Conservation (phyloP, 768 basidiomycete species). For the Suillus sp. region DNA sequence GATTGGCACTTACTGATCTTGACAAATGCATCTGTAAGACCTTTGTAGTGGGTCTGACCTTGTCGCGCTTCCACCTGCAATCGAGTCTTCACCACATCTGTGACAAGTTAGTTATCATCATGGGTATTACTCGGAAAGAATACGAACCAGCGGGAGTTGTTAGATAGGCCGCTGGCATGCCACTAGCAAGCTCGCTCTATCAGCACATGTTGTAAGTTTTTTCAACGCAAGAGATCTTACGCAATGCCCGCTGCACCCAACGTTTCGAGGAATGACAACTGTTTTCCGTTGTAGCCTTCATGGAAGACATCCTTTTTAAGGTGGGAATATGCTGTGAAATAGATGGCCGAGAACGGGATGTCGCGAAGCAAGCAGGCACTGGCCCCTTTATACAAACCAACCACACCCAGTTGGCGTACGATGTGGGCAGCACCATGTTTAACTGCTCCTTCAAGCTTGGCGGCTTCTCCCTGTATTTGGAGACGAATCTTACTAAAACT, state of each 20-base stretch:
- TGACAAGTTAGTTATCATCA: constrained; percentile 19
- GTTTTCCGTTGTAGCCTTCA: constrained; percentile 95
- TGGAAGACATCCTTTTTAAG: constrained; percentile 92
- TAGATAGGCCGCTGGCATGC: constrained; percentile 96
- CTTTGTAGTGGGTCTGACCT: constrained; percentile 91
- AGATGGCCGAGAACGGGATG: constrained; percentile 96
- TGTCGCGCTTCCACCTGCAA: constrained; percentile 91
- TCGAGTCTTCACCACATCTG: constrained; percentile 97
- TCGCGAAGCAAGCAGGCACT: constrained; percentile 92
- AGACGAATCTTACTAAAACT: constrained; percentile 83
- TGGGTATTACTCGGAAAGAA: constrained; percentile 10
- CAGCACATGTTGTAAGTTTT: constrained; percentile 25
- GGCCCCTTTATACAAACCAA: constrained; percentile 93
- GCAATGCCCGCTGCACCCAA: constrained; percentile 78
- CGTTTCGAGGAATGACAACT: constrained; percentile 88
- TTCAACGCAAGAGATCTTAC: constrained; percentile 48
- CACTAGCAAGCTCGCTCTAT: constrained; percentile 52
- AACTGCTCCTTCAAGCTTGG: constrained; percentile 77
- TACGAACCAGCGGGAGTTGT: constrained; percentile 83
- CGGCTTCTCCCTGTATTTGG: constrained; percentile 94
- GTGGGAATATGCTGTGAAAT: constrained; percentile 87
- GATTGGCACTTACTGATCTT: constrained; percentile 73
- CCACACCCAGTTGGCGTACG: constrained; percentile 85
- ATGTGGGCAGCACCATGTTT: constrained; percentile 92
- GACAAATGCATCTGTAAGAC: constrained; percentile 82